Base-by-base conservation (phyloP, 1,139 yeast species). In the Debaryomycetaceae sp. region DNA sequence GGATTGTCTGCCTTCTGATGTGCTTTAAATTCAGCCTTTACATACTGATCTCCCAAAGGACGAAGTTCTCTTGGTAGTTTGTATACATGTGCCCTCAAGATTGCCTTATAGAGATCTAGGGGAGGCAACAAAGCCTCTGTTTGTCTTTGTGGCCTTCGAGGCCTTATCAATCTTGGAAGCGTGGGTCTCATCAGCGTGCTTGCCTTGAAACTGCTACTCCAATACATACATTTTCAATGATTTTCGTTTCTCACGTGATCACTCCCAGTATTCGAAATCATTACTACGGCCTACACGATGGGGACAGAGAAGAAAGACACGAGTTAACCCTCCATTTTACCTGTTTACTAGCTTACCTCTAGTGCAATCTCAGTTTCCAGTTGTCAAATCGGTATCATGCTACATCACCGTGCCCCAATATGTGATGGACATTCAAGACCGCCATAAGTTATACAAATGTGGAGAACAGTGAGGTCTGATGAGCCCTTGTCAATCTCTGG, bases 1-100 rank as follows among this genome's bases (percentile, higher is more conserved):
- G 99, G 98, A 62, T 93, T 90, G 54, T 90, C 97, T 11, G 84
- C 77, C 41, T 71, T 66, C 50, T 81, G 80, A 66, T 95, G 99
- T n/a, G 93, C 85, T 53, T 82, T 81, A 70, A 93, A 93, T 65
- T 93, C 99, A 24, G 84, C 80, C 59, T 84, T 87, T 45, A 93
- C 97, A 63, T 93, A 93, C 53, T 81, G 78, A 62, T 93, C 97
- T 5, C 99, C 99, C 34, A 93, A 74, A 39, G 82, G 75, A 45
- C 96, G 74, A 52, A 87, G 85, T 44, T 83, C 82, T 3, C 67
- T 63, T 0, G 95, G 95, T 35, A 91, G 69, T 38, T 68, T 65
- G 46, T 68, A 71, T 29, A 75, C 64, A 60, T 93, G 98, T 1
- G 96, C 91, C 45, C 97, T 72, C 46, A 95, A 72, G 38, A 93